Conservation (phyloP, 2,329 filamentous ascomycete genomes). For the Dichotomopilus funicola region DNA sequence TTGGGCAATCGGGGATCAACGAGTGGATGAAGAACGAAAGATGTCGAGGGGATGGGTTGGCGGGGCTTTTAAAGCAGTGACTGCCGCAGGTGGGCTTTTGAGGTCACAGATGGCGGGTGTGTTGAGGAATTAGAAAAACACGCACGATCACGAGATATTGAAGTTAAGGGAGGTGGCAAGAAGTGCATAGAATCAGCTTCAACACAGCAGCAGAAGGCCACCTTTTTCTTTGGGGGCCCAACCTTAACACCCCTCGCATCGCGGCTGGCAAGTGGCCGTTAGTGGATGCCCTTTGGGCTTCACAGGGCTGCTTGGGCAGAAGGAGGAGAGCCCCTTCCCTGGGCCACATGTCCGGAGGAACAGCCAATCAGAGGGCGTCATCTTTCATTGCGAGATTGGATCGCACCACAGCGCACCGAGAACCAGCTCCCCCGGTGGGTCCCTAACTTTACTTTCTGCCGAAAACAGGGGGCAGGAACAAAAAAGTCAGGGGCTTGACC, state of each 20-base stretch:
- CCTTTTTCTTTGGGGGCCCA: slow-evolving; percentile 8
- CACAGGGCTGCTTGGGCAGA: slow-evolving; percentile 14
- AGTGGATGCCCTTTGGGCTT: slow-evolving; percentile 1
- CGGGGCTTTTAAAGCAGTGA: background rate
- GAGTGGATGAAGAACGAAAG: slow-evolving; percentile 22
- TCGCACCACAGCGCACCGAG: slow-evolving; percentile 1
- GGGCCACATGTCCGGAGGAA: slow-evolving; percentile 13
- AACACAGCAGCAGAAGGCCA: slow-evolving; percentile 10
- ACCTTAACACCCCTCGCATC: background rate
- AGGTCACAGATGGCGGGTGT: background rate
- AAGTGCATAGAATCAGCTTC: slow-evolving; percentile 1
- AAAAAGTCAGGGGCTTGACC: no score
- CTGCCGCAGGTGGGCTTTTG: background rate
- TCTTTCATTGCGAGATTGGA: slow-evolving; percentile 23
- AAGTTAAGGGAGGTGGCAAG: slow-evolving; percentile 6
- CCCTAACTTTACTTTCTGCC: slow-evolving; percentile 1
- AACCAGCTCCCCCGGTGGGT: slow-evolving; percentile 11
- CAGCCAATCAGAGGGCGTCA: slow-evolving; percentile 16
- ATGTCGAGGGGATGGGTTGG: background rate
- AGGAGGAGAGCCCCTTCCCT: background rate
- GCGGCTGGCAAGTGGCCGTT: background rate
- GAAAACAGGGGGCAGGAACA: no score
- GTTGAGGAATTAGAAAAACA: background rate
- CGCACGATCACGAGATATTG: slow-evolving; percentile 8
- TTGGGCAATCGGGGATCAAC: slow-evolving; percentile 14